Conservation (phyloP, 2,329 filamentous ascomycete genomes). For the Paecilomyces niveus region DNA sequence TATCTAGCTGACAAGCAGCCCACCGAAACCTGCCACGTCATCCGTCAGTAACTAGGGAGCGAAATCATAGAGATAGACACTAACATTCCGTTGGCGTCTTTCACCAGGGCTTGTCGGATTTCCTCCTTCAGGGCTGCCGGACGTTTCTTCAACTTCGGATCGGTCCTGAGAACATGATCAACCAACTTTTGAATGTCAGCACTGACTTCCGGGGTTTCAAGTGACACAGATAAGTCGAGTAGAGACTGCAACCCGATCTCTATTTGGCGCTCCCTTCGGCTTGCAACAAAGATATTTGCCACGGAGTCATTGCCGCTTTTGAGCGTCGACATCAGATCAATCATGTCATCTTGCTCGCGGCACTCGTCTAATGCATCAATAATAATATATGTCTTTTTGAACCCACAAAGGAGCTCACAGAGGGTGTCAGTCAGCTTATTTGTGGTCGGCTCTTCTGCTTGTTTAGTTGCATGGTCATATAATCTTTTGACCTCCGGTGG, state of each 20-base stretch:
- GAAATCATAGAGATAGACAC: background rate
- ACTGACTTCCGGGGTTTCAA: background rate
- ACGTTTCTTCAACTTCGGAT: background rate
- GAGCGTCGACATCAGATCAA: background rate
- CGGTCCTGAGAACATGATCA: background rate
- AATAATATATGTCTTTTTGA: background rate
- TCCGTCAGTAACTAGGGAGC: background rate
- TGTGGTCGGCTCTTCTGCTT: background rate
- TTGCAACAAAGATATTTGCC: background rate
- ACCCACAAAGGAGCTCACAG: background rate
- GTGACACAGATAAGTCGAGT: background rate
- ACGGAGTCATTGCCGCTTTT: background rate
- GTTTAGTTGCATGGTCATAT: background rate
- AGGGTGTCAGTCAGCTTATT: background rate
- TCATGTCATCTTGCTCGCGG: background rate
- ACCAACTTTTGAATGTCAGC: background rate
- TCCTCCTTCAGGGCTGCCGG: background rate
- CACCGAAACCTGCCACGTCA: background rate
- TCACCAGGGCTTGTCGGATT: background rate
- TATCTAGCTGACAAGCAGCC: background rate
- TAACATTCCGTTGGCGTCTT: background rate
- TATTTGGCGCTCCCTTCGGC: background rate
- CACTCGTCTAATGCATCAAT: background rate
- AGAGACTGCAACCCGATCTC: background rate
- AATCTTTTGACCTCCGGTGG: background rate